These are phyloP conservation scores for Sporisorium exsertum DNA, from an alignment of 1,284 basidiomycete genomes.

Conservation along the genomic window DNA sequence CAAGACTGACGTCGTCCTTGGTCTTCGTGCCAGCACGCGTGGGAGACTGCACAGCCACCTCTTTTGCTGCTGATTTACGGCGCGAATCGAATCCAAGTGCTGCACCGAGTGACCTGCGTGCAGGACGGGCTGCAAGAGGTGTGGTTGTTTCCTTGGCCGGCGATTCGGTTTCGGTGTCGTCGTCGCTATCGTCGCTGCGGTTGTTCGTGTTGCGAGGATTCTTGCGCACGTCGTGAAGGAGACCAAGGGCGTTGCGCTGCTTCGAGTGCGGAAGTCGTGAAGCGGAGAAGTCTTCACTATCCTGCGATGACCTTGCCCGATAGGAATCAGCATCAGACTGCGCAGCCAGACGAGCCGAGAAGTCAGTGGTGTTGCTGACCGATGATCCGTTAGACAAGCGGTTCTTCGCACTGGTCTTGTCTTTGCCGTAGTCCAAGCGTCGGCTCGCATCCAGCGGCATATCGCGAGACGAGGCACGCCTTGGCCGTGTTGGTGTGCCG, in stretches of 20 bases:
- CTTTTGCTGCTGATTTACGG: constrained; percentile 1
- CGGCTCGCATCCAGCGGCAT: constrained; percentile 3
- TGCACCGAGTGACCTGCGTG: constrained; percentile 33
- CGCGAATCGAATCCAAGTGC: constrained; percentile 32
- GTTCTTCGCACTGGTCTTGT: background rate
- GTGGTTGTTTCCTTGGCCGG: constrained; percentile 3
- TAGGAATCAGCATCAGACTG: constrained; percentile 35
- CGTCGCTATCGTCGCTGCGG: constrained; percentile 26
- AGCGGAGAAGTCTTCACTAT: constrained; percentile 7
- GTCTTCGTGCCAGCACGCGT: background rate
- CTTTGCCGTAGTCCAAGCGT: constrained; percentile 1
- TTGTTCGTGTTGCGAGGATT: background rate
- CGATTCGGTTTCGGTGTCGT: constrained; percentile 43
- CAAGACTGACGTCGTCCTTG: background rate
- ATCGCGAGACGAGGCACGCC: background rate
- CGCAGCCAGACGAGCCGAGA: constrained; percentile 40
- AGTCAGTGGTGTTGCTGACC: constrained; percentile 30
- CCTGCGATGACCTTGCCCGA: constrained; percentile 3
- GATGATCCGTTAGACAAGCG: constrained; percentile 18
- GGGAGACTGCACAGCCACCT: background rate
- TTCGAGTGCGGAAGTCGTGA: background rate
- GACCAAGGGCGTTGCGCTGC: constrained; percentile 5
- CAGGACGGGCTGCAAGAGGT: background rate
- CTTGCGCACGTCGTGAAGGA: background rate
- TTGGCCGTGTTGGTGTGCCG: background rate